Evolutionary conservation across 441 rosid species (phyloP), one percentile per base, ranked within the genome.

Genomic region (Corymbia calophylla): DNA sequence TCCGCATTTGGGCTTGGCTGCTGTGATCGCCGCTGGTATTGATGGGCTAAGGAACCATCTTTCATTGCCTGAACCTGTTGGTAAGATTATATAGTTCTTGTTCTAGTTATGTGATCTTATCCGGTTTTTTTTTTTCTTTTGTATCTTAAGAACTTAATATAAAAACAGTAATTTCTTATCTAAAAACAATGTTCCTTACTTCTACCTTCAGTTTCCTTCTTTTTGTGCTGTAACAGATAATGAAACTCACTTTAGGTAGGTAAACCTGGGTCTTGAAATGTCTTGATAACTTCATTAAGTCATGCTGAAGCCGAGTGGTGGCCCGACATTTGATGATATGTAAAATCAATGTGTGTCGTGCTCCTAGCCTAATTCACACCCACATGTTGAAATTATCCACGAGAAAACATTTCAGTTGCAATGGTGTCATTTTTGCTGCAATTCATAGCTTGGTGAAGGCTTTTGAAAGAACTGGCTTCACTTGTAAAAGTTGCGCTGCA

Each of bases 21-120:
- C 95, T 86, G 93, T 98, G 81, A 68, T 94, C 91, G 96, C 98
- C 70, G 97, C 98, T 82, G 99, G 99, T 73, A 95, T 97, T 88
- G 99, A 97, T 93, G 99, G 99, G 88, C 96, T 98, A 62, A 89
- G 97, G 48, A 93, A 90, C 90, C 95, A 94, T 88, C 96, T 96
- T 88, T 91, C 39, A 58, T 93, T 98, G 60, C 99, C 99, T 35
- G 95, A 91, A 86, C 98, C 99, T 89, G 92, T 95, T 87, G 97
- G 99, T 97, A 93, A 93, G 90, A 87, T 77, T 44, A 48, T 48
- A 25, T 44, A 23, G 85, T 77, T 48, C 19, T 77, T 77, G 18
- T 16, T 66, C 77, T 66, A 31, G 39, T 66, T 9, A 66, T 66
- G 77, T 66, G 23, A 66, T 66, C 77, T 66, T 66, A 66, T 31